Base-by-base conservation (phyloP, 2,329 filamentous ascomycete species). In the Colletotrichum tofieldiae region DNA sequence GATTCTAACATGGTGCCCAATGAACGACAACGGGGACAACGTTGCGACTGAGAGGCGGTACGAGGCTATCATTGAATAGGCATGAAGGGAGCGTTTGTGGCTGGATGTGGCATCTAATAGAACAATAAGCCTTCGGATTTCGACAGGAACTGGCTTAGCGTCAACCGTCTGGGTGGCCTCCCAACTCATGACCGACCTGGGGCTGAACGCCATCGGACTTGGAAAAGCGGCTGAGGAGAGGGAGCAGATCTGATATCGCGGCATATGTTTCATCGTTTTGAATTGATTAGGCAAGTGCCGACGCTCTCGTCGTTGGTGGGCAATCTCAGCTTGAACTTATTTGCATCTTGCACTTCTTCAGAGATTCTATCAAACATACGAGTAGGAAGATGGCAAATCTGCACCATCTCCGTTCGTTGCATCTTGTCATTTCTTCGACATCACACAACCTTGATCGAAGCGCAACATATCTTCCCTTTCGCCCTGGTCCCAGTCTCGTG, bases 81-180 rank as follows among this genome's bases (percentile, higher is more conserved):
- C 51, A 56, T 32, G 29, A 56, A 55, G 39, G 62, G 39, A 20
- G 62, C 7, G 20, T 47, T 47, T 8, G 41, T 26, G 62, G 62
- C 62, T 55, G 23, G 6, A 47, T 1, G 18, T 56, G 39, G 29
- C 26, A 56, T 11, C 51, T 47, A 26, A 65, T 65, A 65, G 29
- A 56, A 7, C 51, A 39, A 20, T 32, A 51, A 37, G 62, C 62
- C 23, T 35, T 65, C 62, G 62, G 62, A 8, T 35, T 65, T 65
- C n/a, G 39, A 55, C 11, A 55, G 32, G 41, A 65, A 65, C 32
- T 9, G 62, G 62, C 18, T 65, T 65, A 56, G 51, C 52, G 51
- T 14, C 62, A n/a, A 45, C 37, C 20, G 20, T 3, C 41, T 23
- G 18, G 23, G 11, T 11, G 59, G 1, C 20, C 37, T 14, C 12